Percentiles rank a stretch among this genome's conserved stretches.
Conservation (phyloP, 169 alveolate species). For the Cryptosporidium ryanae region DNA sequence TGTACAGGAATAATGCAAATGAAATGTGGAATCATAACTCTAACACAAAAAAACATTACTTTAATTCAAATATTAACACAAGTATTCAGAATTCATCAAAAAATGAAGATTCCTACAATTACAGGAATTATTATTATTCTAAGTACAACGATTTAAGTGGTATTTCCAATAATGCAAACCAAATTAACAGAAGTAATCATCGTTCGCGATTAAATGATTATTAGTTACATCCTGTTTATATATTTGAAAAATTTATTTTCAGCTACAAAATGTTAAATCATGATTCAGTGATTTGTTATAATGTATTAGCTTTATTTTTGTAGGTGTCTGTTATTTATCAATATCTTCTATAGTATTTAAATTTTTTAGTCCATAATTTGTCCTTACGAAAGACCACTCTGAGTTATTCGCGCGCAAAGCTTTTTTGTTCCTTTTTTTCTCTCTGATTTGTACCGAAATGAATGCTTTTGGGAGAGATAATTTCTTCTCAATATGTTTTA, state of each 20-base stretch:
- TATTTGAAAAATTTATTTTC: not conserved
- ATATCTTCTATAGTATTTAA: not conserved
- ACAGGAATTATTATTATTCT: conserved; percentile 8
- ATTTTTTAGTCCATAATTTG: not conserved
- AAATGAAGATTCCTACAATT: not conserved
- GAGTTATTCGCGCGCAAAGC: not conserved
- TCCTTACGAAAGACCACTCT: too few relatives aligned
- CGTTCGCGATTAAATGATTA: conserved; percentile 17
- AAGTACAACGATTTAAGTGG: not conserved
- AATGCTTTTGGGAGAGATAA: not conserved
- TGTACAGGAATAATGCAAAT: conserved; percentile 18
- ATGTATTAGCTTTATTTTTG: not conserved
- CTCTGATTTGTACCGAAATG: not conserved
- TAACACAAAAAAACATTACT: conserved; percentile 2
- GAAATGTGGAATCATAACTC: too few relatives aligned
- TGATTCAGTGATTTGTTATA: too few relatives aligned
- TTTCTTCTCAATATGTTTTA: conserved; percentile 64
- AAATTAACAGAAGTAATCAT: conserved; percentile 3
- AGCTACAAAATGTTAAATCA: too few relatives aligned
- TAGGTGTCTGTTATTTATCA: not conserved
- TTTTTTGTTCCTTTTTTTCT: not conserved
- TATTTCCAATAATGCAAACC: not conserved
- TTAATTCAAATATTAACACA: not conserved
- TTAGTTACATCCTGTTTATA: not conserved
- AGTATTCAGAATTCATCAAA: not conserved